A percentile compares a stretch with the other conserved stretches of the same genome.
Evolutionary conservation across 2,329 filamentous ascomycete genomes (phyloP).

Genomic region (Aphanoascus verrucosus): DNA sequence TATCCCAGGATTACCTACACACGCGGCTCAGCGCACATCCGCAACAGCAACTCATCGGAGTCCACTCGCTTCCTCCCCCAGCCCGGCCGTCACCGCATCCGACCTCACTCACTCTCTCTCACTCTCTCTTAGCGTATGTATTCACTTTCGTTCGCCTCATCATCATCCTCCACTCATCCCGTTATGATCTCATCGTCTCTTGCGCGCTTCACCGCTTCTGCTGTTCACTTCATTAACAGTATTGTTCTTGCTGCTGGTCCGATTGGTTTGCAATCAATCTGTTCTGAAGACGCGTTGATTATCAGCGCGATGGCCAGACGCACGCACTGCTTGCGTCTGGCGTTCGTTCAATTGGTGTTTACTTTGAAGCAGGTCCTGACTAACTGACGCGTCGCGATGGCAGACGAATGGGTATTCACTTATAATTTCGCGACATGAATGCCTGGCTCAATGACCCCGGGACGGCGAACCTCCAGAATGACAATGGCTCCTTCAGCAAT

Average conservation of each 20-base stretch:
- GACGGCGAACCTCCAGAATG: slow-evolving; percentile 34
- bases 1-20: neutral
- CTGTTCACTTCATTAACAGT: neutral
- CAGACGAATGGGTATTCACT: slow-evolving; percentile 16
- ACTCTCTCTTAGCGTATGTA: neutral
- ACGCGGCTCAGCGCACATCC: slow-evolving; percentile 5
- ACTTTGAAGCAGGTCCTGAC: neutral
- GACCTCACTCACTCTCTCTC: neutral
- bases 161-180: neutral
- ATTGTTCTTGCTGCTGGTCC: neutral
- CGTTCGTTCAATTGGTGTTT: neutral
- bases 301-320: neutral
- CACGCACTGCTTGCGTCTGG: neutral
- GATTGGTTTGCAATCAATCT: neutral
- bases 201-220: neutral
- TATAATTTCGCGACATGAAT: slow-evolving; percentile 38
- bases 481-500: slow-evolving; percentile 31
- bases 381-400: slow-evolving; percentile 9
- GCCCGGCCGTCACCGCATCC: neutral
- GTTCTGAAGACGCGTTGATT: neutral
- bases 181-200: neutral
- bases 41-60: neutral
- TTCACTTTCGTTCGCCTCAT: neutral
- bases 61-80: neutral
- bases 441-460: slow-evolving; percentile 41